Conservation (phyloP, 2,329 filamentous ascomycete genomes). For the Pezizomycotina sp. region DNA sequence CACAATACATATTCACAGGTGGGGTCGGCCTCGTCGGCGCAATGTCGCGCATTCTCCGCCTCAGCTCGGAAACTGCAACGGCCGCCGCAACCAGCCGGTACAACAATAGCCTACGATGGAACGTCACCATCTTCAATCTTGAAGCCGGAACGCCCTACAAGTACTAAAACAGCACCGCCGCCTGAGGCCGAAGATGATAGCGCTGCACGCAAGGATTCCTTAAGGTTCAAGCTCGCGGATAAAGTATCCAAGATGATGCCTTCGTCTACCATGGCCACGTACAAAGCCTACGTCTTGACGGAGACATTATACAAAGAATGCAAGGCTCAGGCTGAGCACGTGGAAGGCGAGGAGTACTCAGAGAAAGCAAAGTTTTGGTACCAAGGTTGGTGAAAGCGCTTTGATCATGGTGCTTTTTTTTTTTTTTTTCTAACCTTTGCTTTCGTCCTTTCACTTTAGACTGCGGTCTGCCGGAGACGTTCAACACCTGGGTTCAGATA, state of each 20-base stretch:
- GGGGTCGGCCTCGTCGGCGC: too few relatives aligned
- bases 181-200: too few relatives aligned
- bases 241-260: slow-evolving; percentile 8
- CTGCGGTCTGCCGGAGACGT: slow-evolving; percentile 65
- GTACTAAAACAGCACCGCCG: too few relatives aligned
- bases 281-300: slow-evolving; percentile 12
- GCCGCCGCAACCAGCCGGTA: too few relatives aligned
- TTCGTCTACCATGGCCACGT: slow-evolving; percentile 12
- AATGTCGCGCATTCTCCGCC: too few relatives aligned
- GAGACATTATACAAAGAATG: slow-evolving; percentile 15
- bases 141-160: too few relatives aligned
- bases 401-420: not conserved
- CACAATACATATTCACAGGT: too few relatives aligned
- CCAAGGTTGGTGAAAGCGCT: slow-evolving; percentile 41
- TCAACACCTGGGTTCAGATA: slow-evolving; percentile 89
- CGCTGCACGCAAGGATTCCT: too few relatives aligned
- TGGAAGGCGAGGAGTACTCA: slow-evolving; percentile 63
- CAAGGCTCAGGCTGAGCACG: slow-evolving; percentile 11
- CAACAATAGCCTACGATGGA: too few relatives aligned
- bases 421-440: not conserved
- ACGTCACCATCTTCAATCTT: too few relatives aligned
- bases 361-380: slow-evolving; percentile 65
- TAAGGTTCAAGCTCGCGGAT: too few relatives aligned
- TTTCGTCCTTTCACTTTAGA: slow-evolving; percentile 34
- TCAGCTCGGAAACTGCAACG: too few relatives aligned